Percentiles rank a stretch among this genome's conserved stretches.
Evolutionary conservation across 2,329 filamentous ascomycete species (phyloP).

Genomic region (Fusarium fujikuroi): DNA sequence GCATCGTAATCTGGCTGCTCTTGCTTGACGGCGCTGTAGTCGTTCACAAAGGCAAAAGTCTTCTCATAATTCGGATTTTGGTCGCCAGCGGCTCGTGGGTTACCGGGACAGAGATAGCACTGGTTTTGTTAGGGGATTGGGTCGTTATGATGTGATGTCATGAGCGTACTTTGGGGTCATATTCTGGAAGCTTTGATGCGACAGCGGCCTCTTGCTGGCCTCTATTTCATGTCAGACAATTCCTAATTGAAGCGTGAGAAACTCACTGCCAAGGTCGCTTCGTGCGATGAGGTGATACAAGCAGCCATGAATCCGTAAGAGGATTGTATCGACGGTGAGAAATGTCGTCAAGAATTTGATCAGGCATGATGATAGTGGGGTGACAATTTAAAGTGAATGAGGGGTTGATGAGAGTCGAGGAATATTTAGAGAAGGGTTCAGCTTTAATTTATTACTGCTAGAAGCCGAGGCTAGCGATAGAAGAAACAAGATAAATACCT

Average conservation of each 20-base stretch:
- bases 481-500: conserved; percentile 24
- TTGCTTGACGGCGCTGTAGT: conserved; percentile 97
- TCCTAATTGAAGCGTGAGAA: not conserved
- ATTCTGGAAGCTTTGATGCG: conserved; percentile 76
- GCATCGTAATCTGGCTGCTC: conserved; percentile 81
- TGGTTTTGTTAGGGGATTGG: conserved; percentile 49
- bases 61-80: conserved; percentile 85
- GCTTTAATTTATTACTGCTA: conserved; percentile 13
- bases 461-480: not conserved
- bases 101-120: conserved; percentile 96
- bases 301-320: conserved; percentile 87
- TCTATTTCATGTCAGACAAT: conserved; percentile 55
- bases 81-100: conserved; percentile 87
- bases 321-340: conserved; percentile 96
- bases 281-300: conserved; percentile 95
- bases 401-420: not conserved
- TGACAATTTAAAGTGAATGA: conserved; percentile 19
- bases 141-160: conserved; percentile 7
- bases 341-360: conserved; percentile 89
- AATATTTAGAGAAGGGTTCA: not conserved
- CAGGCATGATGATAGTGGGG: conserved; percentile 66
- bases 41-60: conserved; percentile 96
- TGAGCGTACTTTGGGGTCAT: conserved; percentile 75
- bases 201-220: conserved; percentile 80
- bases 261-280: conserved; percentile 98